A percentile compares a stretch with the other conserved stretches of the same genome.
Conservation (phyloP, 176 grass and related monocot genomes). For the Alloteropsis semialata region DNA sequence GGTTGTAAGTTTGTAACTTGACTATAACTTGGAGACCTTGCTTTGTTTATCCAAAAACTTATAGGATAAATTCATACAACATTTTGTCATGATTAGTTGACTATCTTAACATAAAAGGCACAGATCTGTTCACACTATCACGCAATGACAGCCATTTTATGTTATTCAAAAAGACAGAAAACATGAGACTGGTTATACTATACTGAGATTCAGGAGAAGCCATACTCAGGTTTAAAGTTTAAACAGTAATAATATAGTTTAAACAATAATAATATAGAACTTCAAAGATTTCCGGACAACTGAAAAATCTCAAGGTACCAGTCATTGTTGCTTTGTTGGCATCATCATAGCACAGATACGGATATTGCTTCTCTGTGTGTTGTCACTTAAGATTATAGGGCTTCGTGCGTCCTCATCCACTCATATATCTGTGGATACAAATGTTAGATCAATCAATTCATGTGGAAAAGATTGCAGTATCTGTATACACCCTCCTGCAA, state of each 20-base stretch:
- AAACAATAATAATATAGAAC: not conserved
- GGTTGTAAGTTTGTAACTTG: not conserved
- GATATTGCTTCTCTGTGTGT: constrained; percentile 11
- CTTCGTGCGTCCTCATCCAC: constrained; percentile 31
- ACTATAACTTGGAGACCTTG: not conserved
- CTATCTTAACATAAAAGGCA: not conserved
- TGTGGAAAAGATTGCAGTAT: constrained; percentile 22
- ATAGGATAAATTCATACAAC: not conserved
- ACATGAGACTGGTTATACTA: not conserved
- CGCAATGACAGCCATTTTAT: not conserved
- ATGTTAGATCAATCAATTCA: constrained; percentile 35
- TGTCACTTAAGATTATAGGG: not conserved
- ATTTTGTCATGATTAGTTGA: too few relatives aligned
- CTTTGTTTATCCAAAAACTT: not conserved
- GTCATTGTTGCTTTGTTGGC: constrained; percentile 15
- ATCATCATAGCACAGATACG: constrained; percentile 18
- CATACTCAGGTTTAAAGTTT: not conserved
- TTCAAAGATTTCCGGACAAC: not conserved
- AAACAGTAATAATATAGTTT: too few relatives aligned
- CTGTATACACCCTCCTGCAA: constrained; percentile 1
- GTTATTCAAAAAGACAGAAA: constrained; percentile 18
- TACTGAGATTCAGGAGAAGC: not conserved
- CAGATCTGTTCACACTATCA: constrained; percentile 6
- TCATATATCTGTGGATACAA: constrained; percentile 31
- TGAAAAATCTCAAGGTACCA: constrained; percentile 26